Percentiles rank a stretch among this genome's conserved stretches.
Conservation (phyloP, 164 flowering plant species). For the Echeveria elegans region DNA sequence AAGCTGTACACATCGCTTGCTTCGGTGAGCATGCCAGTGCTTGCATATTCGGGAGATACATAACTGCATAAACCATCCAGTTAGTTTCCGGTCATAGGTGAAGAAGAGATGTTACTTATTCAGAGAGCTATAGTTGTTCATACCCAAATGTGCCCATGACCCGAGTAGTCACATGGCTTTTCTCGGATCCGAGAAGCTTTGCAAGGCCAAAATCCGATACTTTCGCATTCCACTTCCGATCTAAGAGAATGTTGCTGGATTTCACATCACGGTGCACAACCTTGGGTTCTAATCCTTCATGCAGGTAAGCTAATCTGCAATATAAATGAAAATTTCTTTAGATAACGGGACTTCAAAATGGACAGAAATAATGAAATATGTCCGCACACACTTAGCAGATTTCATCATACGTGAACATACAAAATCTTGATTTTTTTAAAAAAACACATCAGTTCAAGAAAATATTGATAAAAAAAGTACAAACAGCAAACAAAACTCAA, state of each 20-base stretch:
- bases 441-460: neutral
- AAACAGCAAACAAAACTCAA: too few species aligned
- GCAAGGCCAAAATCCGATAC: constrained; percentile 94
- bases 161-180: constrained; percentile 80
- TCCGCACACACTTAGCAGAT: neutral
- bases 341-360: constrained; percentile 1
- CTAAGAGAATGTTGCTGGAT: constrained; percentile 84
- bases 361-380: neutral
- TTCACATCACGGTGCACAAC: constrained; percentile 93
- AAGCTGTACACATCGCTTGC: constrained; percentile 86
- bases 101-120: neutral
- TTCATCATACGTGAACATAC: neutral
- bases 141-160: constrained; percentile 96
- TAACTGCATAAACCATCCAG: constrained; percentile 4
- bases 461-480: too few species aligned
- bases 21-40: constrained; percentile 89
- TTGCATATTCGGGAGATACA: constrained; percentile 87
- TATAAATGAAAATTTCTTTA: too few species aligned
- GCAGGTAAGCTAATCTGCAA: constrained; percentile 88
- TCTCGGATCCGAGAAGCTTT: constrained; percentile 68
- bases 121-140: constrained; percentile 7
- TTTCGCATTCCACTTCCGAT: constrained; percentile 70
- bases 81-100: neutral
- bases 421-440: too few species aligned
- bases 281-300: constrained; percentile 92